These are phyloP conservation scores for Paramecium tetraurelia DNA, from an alignment of 73 alveolate genomes.

Conservation along the genomic window DNA sequence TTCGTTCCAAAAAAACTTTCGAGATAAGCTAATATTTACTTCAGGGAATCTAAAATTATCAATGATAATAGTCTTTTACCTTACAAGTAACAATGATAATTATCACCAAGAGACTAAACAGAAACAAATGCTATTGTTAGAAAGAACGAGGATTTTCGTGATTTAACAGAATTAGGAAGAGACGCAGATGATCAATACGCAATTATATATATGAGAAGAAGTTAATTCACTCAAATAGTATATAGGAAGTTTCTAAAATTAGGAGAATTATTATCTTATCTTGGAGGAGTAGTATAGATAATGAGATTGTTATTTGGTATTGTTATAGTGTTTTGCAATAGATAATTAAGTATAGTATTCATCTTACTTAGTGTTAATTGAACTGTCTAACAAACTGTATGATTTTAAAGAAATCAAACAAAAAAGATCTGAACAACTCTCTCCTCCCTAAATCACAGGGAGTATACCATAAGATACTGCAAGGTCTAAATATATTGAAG, in stretches of 20 bases:
- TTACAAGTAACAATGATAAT: neutral
- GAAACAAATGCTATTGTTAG: neutral
- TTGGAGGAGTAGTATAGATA: constrained; percentile 1
- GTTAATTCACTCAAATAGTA: neutral
- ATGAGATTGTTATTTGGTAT: neutral
- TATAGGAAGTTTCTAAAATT: neutral
- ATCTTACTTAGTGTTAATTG: neutral
- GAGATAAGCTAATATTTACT: neutral
- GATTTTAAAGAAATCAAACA: neutral
- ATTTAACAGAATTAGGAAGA: constrained; percentile 39
- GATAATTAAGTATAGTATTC: neutral
- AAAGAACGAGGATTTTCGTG: neutral
- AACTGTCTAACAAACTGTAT: neutral
- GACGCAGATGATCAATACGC: constrained; percentile 21
- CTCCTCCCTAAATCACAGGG: neutral
- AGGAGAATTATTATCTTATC: constrained; percentile 21
- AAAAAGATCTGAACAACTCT: neutral
- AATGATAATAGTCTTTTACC: constrained; percentile 11
- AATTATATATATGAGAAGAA: neutral
- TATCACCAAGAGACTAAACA: neutral
- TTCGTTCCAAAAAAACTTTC: constrained; percentile 10
- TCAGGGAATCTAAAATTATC: neutral
- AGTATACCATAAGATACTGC: neutral
- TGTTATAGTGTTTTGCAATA: neutral
- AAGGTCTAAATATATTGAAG: neutral